Conservation (phyloP, 306 rosid species). For the Acacia confusa region DNA sequence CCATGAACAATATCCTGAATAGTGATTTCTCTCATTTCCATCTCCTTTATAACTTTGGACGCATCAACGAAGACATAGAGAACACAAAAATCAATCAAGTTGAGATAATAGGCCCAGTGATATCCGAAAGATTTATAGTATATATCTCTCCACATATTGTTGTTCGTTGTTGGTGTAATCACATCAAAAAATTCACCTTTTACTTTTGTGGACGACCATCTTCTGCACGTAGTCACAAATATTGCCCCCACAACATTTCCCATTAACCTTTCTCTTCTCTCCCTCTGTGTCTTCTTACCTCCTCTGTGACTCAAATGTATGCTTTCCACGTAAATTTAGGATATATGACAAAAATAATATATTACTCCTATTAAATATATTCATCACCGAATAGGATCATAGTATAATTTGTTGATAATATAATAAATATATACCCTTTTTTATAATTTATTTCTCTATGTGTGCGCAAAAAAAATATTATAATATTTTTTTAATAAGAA, state of each 20-base stretch:
- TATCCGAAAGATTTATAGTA: not conserved
- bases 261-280: not conserved
- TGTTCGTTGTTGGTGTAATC: conserved; percentile 1
- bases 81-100: not conserved
- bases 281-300: not conserved
- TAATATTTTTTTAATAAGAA: not conserved
- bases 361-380: not conserved
- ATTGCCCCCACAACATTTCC: conserved; percentile 16
- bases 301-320: not conserved
- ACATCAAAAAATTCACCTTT: conserved; percentile 9
- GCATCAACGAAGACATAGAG: not conserved
- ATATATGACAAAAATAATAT: not conserved
- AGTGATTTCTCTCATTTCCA: not conserved
- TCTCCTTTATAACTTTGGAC: not conserved
- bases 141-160: not conserved
- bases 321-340: conserved; percentile 2
- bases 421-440: not conserved
- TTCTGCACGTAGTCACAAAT: conserved; percentile 5
- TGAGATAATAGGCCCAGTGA: not conserved
- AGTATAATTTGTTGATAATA: not conserved
- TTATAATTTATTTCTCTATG: not conserved
- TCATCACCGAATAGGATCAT: not conserved
- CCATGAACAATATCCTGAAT: not conserved
- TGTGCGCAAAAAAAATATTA: not conserved
- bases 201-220: conserved; percentile 1